phyloP scores from a whole-genome alignment of 2,329 filamentous ascomycete genomes.

The Penicillium griseofulvum region DNA sequence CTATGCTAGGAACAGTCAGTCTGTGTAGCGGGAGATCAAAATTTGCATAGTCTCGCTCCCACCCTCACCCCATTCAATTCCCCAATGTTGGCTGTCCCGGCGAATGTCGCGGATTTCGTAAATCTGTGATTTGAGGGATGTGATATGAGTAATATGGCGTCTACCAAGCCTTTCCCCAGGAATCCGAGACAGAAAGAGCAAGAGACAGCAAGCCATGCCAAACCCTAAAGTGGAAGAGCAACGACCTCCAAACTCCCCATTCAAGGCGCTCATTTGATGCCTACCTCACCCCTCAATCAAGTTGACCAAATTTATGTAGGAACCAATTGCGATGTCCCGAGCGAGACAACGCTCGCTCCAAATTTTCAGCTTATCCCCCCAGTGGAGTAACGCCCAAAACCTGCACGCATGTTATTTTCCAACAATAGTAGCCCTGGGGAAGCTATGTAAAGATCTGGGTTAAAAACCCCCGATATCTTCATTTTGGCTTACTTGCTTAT shows the following conservation, averaged over 20 bases:
- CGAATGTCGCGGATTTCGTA: background rate
- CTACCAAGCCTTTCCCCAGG: background rate
- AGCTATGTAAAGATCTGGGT: background rate
- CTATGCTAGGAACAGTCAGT: background rate
- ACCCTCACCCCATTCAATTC: background rate
- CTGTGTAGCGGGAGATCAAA: background rate
- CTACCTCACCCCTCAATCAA: background rate
- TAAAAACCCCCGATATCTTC: background rate
- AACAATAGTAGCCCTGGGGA: background rate
- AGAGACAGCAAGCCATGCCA: background rate
- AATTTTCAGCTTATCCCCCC: background rate
- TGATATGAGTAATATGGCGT: background rate
- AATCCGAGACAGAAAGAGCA: background rate
- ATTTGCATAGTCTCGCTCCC: background rate
- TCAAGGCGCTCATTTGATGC: background rate
- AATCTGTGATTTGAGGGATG: background rate
- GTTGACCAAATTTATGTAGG: background rate
- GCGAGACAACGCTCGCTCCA: background rate
- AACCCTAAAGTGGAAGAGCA: constrained; percentile 1
- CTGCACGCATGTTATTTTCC: background rate
- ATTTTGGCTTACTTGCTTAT: background rate
- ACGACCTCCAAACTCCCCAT: constrained; percentile 1
- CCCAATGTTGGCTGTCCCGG: too few species aligned
- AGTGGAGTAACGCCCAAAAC: constrained; percentile 6
- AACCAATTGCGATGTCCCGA: background rate